Conservation (phyloP, 495 filamentous ascomycete genomes). For the Gamarada debralockiae region DNA sequence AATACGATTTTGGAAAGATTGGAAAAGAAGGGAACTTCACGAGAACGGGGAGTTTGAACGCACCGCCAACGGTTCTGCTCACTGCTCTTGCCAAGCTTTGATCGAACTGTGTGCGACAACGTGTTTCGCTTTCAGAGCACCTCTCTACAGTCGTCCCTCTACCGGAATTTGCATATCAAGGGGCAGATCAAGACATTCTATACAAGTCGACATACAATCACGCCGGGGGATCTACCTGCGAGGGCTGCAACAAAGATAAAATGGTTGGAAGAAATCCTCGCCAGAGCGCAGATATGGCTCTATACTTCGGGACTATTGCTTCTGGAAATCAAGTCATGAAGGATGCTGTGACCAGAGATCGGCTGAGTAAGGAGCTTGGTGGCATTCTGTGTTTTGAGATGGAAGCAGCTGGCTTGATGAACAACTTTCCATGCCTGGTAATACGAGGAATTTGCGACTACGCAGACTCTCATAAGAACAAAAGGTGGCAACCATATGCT, state of each 20-base stretch:
- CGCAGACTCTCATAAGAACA: conserved; percentile 32
- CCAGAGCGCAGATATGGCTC: conserved; percentile 8
- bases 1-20: conserved; percentile 39
- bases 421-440: conserved; percentile 31
- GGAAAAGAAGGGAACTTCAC: conserved; percentile 21
- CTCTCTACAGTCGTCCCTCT: not conserved
- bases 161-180: not conserved
- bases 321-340: conserved; percentile 27
- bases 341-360: conserved; percentile 10
- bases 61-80: conserved; percentile 26
- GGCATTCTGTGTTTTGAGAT: not conserved
- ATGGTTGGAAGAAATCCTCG: not conserved
- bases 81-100: conserved; percentile 14
- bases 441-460: conserved; percentile 38
- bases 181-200: not conserved
- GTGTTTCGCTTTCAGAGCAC: not conserved
- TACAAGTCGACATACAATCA: not conserved
- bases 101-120: not conserved
- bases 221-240: not conserved
- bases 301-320: conserved; percentile 31
- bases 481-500: conserved; percentile 30
- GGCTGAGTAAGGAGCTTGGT: not conserved
- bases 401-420: no score
- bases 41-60: conserved; percentile 32
- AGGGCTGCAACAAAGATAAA: not conserved